Evolutionary conservation across 116 monocot genomes (phyloP).

Genomic region (Trichopus zeylanicus): DNA sequence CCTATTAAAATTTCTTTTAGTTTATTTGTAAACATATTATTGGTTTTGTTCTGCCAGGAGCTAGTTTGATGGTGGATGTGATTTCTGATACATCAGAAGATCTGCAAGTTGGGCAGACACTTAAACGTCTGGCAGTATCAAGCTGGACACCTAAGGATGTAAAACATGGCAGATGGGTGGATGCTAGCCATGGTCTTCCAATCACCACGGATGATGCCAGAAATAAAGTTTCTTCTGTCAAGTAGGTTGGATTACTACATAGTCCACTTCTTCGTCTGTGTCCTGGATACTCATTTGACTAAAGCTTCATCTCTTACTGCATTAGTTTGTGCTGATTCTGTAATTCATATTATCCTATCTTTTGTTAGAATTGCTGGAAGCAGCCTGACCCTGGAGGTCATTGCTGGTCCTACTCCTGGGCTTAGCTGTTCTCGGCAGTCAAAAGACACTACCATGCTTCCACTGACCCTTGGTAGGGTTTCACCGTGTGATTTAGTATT

Average conservation of each 20-base stretch:
- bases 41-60: slow-evolving; percentile 27
- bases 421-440: slow-evolving; percentile 42
- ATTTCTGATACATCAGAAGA: slow-evolving; percentile 39
- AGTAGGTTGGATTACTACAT: slow-evolving; percentile 36
- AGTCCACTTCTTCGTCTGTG: slow-evolving; percentile 14
- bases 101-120: slow-evolving; percentile 40
- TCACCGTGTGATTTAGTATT: slow-evolving; percentile 64
- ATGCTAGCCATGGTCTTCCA: slow-evolving; percentile 12
- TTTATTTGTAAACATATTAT: not conserved
- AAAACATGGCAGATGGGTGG: slow-evolving; percentile 32
- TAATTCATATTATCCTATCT: slow-evolving; percentile 38
- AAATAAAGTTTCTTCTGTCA: slow-evolving; percentile 18
- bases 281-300: slow-evolving; percentile 3
- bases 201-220: slow-evolving; percentile 15
- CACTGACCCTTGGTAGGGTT: slow-evolving; percentile 85
- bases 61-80: slow-evolving; percentile 47
- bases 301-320: not conserved
- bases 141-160: slow-evolving; percentile 24
- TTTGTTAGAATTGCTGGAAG: slow-evolving; percentile 76
- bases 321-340: slow-evolving; percentile 5
- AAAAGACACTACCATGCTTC: slow-evolving; percentile 26
- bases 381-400: slow-evolving; percentile 66
- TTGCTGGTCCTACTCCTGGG: slow-evolving; percentile 77
- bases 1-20: not conserved
- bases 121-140: slow-evolving; percentile 31